phyloP scores from a whole-genome alignment of 495 filamentous ascomycete species.

The Cenococcum geophilum region DNA sequence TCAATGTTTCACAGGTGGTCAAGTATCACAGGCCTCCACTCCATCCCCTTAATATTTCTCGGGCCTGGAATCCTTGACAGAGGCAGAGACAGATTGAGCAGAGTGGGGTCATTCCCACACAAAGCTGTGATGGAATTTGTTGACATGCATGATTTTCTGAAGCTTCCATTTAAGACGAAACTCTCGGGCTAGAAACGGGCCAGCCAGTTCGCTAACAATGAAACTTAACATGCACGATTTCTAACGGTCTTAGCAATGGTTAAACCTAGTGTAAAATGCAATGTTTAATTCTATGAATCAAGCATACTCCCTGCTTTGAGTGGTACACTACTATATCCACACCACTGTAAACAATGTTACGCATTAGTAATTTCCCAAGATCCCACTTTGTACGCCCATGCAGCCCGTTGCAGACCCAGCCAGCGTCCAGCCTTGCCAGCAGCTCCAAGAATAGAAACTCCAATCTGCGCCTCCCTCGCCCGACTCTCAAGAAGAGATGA shows the following conservation, averaged over 20 bases:
- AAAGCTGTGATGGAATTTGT: too few species aligned
- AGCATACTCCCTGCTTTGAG: not conserved
- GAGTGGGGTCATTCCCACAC: too few species aligned
- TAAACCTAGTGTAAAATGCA: not conserved
- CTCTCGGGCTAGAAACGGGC: too few species aligned
- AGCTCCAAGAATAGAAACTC: not conserved
- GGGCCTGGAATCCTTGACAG: too few species aligned
- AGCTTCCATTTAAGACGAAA: too few species aligned
- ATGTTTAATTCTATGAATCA: not conserved
- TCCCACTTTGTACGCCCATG: not conserved
- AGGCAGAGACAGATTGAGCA: too few species aligned
- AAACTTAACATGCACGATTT: not conserved
- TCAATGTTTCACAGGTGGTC: too few species aligned
- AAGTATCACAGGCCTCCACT: too few species aligned
- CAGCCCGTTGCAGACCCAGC: not conserved
- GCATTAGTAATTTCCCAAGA: not conserved
- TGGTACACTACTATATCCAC: not conserved
- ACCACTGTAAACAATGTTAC: not conserved
- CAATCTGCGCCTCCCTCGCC: not conserved
- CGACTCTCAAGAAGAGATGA: not conserved
- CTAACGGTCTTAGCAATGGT: not conserved
- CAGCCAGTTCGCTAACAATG: not conserved
- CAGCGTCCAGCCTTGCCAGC: not conserved
- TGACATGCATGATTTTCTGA: too few species aligned
- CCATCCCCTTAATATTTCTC: too few species aligned